Percentiles rank a stretch among this genome's conserved stretches.
phyloP scores from a whole-genome alignment of 495 filamentous ascomycete species.

The Peziza echinospora region DNA sequence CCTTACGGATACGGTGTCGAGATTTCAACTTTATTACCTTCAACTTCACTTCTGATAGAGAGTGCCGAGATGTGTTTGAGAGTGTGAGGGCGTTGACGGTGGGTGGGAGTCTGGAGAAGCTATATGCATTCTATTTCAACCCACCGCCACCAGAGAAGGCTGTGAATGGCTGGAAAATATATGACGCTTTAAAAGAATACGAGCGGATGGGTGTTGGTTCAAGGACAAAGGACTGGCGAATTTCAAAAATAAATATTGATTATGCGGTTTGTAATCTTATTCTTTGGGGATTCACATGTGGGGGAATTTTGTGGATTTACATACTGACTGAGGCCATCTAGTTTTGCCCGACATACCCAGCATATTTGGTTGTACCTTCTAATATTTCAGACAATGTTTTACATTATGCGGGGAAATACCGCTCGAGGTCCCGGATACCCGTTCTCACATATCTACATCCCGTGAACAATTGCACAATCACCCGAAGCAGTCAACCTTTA shows the following conservation, averaged over 20 bases:
- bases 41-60: conserved; percentile 53
- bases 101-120: conserved; percentile 62
- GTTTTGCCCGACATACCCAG: conserved; percentile 94
- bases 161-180: conserved; percentile 69
- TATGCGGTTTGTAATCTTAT: conserved; percentile 34
- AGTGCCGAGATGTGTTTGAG: conserved; percentile 72
- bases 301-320: too few relatives aligned
- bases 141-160: conserved; percentile 51
- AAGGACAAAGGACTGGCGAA: conserved; percentile 50
- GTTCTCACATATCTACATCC: conserved; percentile 83
- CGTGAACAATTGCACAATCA: conserved; percentile 92
- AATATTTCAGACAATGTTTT: conserved; percentile 88
- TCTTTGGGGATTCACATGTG: not conserved
- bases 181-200: conserved; percentile 38
- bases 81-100: conserved; percentile 61
- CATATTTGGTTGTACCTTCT: conserved; percentile 58
- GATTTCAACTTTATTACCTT: conserved; percentile 88
- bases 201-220: conserved; percentile 19
- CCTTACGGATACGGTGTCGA: conserved; percentile 69
- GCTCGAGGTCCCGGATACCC: conserved; percentile 71
- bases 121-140: conserved; percentile 74
- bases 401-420: conserved; percentile 77
- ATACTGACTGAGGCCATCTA: too few relatives aligned
- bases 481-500: conserved; percentile 78
- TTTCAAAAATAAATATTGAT: conserved; percentile 73